Conservation (phyloP, 78 protist species). For the Cavenderia fasciculata region DNA sequence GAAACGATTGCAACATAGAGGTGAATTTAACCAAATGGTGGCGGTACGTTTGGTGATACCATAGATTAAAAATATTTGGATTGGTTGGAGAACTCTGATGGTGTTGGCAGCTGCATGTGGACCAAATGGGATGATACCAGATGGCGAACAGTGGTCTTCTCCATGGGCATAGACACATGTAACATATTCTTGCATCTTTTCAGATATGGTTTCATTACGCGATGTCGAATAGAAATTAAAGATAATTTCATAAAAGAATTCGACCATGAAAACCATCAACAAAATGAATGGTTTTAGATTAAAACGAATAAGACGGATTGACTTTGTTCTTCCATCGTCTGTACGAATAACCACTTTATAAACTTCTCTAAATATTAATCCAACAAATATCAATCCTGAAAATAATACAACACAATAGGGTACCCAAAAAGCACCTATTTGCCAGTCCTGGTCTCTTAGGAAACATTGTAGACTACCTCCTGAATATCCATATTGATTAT, state of each 20-base stretch:
- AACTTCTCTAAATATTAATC: constrained; percentile 8
- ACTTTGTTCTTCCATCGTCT: background rate
- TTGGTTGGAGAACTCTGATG: too few relatives aligned
- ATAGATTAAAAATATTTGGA: too few relatives aligned
- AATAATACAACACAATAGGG: background rate
- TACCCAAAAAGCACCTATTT: background rate
- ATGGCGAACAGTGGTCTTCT: too few relatives aligned
- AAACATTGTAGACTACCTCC: background rate
- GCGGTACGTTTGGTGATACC: too few relatives aligned
- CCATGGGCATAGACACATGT: too few relatives aligned
- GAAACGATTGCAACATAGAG: too few relatives aligned
- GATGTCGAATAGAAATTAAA: background rate
- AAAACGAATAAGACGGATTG: background rate
- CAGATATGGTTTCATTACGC: too few relatives aligned
- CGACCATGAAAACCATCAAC: background rate
- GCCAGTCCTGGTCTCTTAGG: background rate
- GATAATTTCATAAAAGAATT: background rate
- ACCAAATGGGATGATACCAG: too few relatives aligned
- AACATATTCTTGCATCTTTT: too few relatives aligned
- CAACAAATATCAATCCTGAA: background rate
- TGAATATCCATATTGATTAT: background rate
- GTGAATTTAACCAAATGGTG: too few relatives aligned
- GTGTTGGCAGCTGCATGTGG: too few relatives aligned
- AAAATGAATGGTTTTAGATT: background rate
- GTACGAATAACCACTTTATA: background rate